Percentiles rank a stretch among this genome's conserved stretches.
Conservation (phyloP, 1,284 basidiomycete genomes). For the Exobasidium rhododendri region DNA sequence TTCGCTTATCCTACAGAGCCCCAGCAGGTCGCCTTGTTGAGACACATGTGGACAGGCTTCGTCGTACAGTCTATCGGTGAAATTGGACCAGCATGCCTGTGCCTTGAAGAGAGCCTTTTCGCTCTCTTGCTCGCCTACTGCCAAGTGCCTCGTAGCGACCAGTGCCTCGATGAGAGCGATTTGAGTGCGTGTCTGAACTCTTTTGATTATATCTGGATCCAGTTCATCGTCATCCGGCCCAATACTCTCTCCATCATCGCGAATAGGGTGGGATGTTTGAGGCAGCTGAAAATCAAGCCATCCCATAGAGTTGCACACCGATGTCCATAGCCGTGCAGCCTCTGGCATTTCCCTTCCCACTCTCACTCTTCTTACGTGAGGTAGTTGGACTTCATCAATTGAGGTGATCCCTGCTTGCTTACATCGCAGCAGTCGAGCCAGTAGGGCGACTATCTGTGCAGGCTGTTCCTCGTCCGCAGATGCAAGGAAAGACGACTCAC, state of each 20-base stretch:
- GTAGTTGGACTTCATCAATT: neutral
- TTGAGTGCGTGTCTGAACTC: neutral
- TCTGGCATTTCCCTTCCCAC: neutral
- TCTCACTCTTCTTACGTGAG: neutral
- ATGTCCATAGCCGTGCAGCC: neutral
- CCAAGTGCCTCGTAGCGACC: slow-evolving; percentile 4
- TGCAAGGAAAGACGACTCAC: neutral
- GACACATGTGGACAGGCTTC: neutral
- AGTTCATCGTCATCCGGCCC: slow-evolving; percentile 12
- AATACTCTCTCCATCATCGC: slow-evolving; percentile 4
- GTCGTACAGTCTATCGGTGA: neutral
- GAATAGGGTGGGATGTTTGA: neutral
- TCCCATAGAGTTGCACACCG: neutral
- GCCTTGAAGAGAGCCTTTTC: neutral
- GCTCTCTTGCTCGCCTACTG: neutral
- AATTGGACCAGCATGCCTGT: neutral
- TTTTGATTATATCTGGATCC: slow-evolving; percentile 2
- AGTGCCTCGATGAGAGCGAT: slow-evolving; percentile 4
- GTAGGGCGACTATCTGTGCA: slow-evolving; percentile 9
- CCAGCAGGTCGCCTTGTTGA: neutral
- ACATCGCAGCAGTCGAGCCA: slow-evolving; percentile 12
- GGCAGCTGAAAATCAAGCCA: slow-evolving; percentile 1
- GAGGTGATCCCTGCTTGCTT: slow-evolving; percentile 4
- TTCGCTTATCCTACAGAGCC: slow-evolving; percentile 2
- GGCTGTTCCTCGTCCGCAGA: slow-evolving; percentile 1